These are phyloP conservation scores for Saccharomycopsis fibuligera DNA, from an alignment of 805 yeast species.

Conservation along the genomic window DNA sequence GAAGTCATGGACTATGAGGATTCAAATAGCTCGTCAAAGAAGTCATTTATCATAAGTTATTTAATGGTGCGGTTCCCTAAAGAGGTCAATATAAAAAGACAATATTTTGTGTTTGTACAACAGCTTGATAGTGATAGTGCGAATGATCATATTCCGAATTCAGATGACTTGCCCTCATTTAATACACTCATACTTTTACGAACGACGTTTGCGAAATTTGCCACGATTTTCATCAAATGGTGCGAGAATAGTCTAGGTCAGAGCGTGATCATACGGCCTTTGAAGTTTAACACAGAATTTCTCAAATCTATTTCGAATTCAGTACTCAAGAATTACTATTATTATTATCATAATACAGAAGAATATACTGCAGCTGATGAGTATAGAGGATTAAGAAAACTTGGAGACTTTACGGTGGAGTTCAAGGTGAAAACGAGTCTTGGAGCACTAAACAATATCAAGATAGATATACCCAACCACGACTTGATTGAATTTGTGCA, in stretches of 20 bases:
- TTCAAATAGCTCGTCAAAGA: not conserved
- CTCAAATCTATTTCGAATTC: not conserved
- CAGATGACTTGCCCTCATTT: too few relatives aligned
- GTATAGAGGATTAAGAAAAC: too few relatives aligned
- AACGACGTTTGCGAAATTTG: not conserved
- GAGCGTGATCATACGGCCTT: conserved; percentile 3
- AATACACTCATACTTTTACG: conserved; percentile 5
- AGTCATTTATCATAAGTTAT: conserved; percentile 7
- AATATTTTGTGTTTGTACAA: conserved; percentile 14
- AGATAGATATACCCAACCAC: not conserved
- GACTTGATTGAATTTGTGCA: not conserved
- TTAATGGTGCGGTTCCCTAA: conserved; percentile 10
- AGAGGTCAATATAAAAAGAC: conserved; percentile 6
- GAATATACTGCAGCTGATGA: conserved; percentile 44
- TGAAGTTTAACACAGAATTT: conserved; percentile 1
- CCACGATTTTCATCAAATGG: conserved; percentile 8
- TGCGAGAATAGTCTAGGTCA: conserved; percentile 6
- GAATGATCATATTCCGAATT: too few relatives aligned
- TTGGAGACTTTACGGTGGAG: conserved; percentile 56
- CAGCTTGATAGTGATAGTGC: not conserved
- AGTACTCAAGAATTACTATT: not conserved
- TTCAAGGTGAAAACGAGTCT: conserved; percentile 31
- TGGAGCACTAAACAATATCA: not conserved
- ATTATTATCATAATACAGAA: not conserved
- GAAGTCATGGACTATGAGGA: too few relatives aligned